These are phyloP conservation scores for Narthecium ossifragum DNA, from an alignment of 106 monocot genomes.

Conservation along the genomic window DNA sequence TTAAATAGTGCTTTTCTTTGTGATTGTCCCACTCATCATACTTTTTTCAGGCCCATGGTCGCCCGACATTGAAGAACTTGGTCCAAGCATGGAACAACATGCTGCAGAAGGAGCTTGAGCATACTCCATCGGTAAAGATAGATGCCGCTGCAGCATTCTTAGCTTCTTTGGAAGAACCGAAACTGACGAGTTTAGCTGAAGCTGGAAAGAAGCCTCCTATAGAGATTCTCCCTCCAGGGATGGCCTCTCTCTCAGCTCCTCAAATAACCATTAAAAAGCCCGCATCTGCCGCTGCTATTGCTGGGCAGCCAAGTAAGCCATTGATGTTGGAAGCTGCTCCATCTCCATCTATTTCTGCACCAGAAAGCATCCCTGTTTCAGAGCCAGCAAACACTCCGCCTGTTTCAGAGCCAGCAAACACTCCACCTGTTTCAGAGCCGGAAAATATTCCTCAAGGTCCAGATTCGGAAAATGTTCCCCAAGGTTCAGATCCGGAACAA, in stretches of 20 bases:
- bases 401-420: conserved; percentile 2
- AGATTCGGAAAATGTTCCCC: too few relatives aligned
- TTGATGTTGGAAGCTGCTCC: conserved; percentile 46
- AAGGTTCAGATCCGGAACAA: too few relatives aligned
- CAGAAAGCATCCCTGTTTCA: neutral
- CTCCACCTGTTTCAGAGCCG: neutral
- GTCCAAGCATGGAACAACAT: conserved; percentile 76
- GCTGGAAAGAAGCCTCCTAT: conserved; percentile 90
- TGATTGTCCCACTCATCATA: neutral
- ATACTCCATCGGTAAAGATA: conserved; percentile 48
- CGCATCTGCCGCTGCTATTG: conserved; percentile 1
- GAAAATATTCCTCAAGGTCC: too few relatives aligned
- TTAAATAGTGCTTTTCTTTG: too few relatives aligned
- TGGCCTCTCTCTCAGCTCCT: conserved; percentile 78
- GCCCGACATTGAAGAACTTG: conserved; percentile 65
- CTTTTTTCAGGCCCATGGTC: conserved; percentile 68
- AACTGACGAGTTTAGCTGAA: conserved; percentile 74
- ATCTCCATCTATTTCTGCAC: neutral
- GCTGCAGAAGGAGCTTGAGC: conserved; percentile 78
- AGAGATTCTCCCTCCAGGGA: conserved; percentile 95
- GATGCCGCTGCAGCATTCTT: conserved; percentile 83
- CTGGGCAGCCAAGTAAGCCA: conserved; percentile 28
- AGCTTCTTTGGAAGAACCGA: conserved; percentile 92
- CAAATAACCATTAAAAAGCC: conserved; percentile 74
- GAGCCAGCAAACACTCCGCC: neutral